Evolutionary conservation across 768 basidiomycete genomes (phyloP), one percentile per base, ranked within the genome.

Genomic region (Tulasnella sp.): DNA sequence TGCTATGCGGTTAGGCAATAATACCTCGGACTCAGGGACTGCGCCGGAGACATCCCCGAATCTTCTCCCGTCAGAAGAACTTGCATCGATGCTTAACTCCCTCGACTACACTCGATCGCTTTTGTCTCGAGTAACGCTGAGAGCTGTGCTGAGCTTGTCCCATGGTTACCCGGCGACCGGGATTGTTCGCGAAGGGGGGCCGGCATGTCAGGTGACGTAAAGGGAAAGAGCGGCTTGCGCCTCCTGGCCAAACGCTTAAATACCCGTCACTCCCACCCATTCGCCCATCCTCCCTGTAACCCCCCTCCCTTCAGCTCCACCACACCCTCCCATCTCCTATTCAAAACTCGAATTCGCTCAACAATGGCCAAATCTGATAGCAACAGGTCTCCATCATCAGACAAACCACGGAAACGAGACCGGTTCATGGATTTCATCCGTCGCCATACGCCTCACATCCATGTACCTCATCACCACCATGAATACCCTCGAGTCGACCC

Each of bases 181-280:
- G 42, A 4, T 8, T 42, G 42, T 14, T 4, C 7, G 9, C 9
- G 8, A 8, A 42, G 42, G 24, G 14, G n/a, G 60, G 60, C 60
- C 60, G 60, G 60, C 28, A 64, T 1, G n/a, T 64, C 60, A 64
- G n/a, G n/a, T 64, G 60, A 64, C 31, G 60, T 64, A 64, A 64
- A 12, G 20, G 18, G 11, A 58, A 64, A 64, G 14, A n/a, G 60
- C 46, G 37, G 54, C 54, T 18, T 22, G 54, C 1, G 54, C 60
- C 14, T 28, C 28, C 58, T 60, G 60, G n/a, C 24, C 60, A 64
- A 64, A 64, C 28, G n/a, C n/a, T 64, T 16, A 64, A 64, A 64
- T 64, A 64, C 54, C 54, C 20, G 14, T 14, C 18, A 9, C 60
- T 50, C 60, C 31, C 60, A 28, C 60, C 31, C 11, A 24, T 64